These are phyloP conservation scores for Boletellus emodensis DNA, from an alignment of 768 basidiomycete species.

Conservation along the genomic window DNA sequence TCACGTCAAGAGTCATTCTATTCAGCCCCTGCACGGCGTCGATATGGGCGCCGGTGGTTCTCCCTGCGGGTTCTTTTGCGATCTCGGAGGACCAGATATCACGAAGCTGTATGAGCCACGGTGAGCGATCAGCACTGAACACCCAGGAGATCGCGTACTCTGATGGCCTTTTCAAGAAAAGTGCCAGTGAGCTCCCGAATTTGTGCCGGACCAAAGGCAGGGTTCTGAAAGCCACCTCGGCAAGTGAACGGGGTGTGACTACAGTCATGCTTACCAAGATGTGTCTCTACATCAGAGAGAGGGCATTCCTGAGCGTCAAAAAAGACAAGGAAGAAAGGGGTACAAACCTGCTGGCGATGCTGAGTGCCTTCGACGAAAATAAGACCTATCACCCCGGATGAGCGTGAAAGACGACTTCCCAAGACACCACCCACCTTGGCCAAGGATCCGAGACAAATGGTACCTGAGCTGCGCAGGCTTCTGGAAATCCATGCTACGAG, in stretches of 20 bases:
- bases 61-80: not conserved
- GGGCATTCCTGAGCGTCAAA: not conserved
- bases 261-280: not conserved
- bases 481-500: not conserved
- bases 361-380: not conserved
- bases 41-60: not conserved
- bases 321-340: not conserved
- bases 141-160: not conserved
- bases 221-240: not conserved
- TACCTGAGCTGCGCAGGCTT: not conserved
- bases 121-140: not conserved
- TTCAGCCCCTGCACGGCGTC: not conserved
- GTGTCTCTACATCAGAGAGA: not conserved
- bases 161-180: not conserved
- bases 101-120: not conserved
- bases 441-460: not conserved
- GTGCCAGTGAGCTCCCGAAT: not conserved
- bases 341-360: not conserved
- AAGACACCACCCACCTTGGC: not conserved
- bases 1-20: not conserved
- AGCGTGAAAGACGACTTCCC: not conserved
- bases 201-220: not conserved
- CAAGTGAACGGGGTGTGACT: too few relatives aligned
- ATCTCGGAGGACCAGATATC: not conserved
- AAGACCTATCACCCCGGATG: not conserved